Conservation (phyloP, 371 early-diverging fungal species). For the Saksenaea oblongispora region DNA sequence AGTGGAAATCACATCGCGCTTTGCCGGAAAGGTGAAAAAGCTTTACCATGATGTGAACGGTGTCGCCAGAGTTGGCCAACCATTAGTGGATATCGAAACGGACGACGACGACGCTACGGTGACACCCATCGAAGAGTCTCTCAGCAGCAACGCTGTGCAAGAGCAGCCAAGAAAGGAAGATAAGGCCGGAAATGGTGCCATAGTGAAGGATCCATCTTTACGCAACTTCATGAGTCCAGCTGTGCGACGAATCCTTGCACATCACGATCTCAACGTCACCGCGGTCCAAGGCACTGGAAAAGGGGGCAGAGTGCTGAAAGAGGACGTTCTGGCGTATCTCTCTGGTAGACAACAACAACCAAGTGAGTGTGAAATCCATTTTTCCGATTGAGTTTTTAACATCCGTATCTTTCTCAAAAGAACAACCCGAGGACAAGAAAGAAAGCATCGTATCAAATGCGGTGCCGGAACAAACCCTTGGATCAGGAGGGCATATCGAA, state of each 20-base stretch:
- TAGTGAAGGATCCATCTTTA: slow-evolving; percentile 9
- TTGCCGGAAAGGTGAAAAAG: slow-evolving; percentile 81
- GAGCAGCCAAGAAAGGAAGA: background rate
- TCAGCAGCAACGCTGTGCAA: background rate
- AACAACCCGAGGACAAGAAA: background rate
- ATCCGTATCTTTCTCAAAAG: slow-evolving; percentile 5
- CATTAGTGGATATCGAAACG: slow-evolving; percentile 91
- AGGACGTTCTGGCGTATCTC: slow-evolving; percentile 78
- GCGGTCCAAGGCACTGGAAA: slow-evolving; percentile 83
- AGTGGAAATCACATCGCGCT: slow-evolving; percentile 96
- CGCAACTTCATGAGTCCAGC: slow-evolving; percentile 82
- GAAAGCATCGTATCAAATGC: slow-evolving; percentile 34
- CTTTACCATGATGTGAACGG: slow-evolving; percentile 86
- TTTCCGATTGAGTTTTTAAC: background rate
- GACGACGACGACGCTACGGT: slow-evolving; percentile 27
- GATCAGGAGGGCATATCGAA: slow-evolving; percentile 21
- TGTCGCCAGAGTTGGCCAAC: slow-evolving; percentile 92
- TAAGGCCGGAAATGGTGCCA: background rate
- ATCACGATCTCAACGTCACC: slow-evolving; percentile 75
- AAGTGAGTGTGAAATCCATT: slow-evolving; percentile 8
- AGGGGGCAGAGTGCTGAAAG: slow-evolving; percentile 87
- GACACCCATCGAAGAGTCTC: background rate
- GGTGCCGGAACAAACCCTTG: background rate
- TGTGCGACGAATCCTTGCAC: slow-evolving; percentile 87
- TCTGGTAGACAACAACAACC: background rate